Conservation (phyloP, 805 yeast species). For the Ogataea pilisensis region DNA sequence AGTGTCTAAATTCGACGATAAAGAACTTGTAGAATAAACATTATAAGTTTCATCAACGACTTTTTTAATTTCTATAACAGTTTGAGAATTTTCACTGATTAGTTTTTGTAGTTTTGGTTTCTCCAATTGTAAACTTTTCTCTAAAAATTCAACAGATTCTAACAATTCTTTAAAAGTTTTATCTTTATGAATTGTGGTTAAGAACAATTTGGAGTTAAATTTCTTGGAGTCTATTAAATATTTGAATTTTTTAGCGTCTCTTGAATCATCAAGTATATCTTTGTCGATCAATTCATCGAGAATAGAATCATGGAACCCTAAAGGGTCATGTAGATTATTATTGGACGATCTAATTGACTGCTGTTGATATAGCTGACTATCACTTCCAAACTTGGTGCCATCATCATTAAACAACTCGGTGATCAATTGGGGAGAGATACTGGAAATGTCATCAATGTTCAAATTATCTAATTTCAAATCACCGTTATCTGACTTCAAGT, state of each 20-base stretch:
- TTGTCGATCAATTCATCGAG: slow-evolving; percentile 38
- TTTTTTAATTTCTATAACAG: slow-evolving; percentile 62
- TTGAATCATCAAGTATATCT: slow-evolving; percentile 35
- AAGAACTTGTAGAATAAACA: slow-evolving; percentile 39
- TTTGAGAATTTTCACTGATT: slow-evolving; percentile 56
- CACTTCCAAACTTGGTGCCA: slow-evolving; percentile 2
- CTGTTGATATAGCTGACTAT: neutral
- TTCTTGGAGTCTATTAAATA: slow-evolving; percentile 52
- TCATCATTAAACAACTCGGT: slow-evolving; percentile 22
- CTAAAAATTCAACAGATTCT: slow-evolving; percentile 44
- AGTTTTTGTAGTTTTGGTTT: slow-evolving; percentile 46
- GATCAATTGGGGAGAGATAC: slow-evolving; percentile 24
- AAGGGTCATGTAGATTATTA: slow-evolving; percentile 40
- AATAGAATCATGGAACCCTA: slow-evolving; percentile 48
- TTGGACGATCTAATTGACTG: slow-evolving; percentile 1
- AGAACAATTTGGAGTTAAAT: slow-evolving; percentile 54
- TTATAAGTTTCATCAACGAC: slow-evolving; percentile 56
- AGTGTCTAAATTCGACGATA: slow-evolving; percentile 14
- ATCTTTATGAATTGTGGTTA: slow-evolving; percentile 51
- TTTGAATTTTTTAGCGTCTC: slow-evolving; percentile 35
- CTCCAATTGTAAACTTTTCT: slow-evolving; percentile 44
- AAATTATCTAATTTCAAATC: too few species aligned
- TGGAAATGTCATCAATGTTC: slow-evolving; percentile 12
- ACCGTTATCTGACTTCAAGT: too few species aligned
- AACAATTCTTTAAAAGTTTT: slow-evolving; percentile 50